A percentile compares a stretch with the other conserved stretches of the same genome.
These are phyloP conservation scores for Anthoceros angustus DNA, from an alignment of 225 moss, liverwort and hornwort species.

Conservation along the genomic window DNA sequence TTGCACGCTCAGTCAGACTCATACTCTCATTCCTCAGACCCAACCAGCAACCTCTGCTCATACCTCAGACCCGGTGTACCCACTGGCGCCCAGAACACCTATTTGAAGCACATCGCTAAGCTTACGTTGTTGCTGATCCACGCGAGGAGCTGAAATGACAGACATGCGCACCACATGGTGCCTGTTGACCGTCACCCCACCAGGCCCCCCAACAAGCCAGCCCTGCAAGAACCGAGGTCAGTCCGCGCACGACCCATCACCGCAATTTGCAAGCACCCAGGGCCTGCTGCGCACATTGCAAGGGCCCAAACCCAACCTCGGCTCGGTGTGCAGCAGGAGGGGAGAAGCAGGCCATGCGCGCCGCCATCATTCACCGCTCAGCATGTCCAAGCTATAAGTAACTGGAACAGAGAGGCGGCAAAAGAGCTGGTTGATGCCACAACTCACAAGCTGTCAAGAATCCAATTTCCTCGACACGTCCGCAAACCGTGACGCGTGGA, in stretches of 20 bases:
- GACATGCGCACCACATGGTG: constrained; percentile 5
- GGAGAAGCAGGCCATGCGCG: too few species aligned
- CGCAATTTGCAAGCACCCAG: too few species aligned
- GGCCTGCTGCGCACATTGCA: too few species aligned
- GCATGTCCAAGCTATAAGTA: too few species aligned
- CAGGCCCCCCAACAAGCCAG: neutral
- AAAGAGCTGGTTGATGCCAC: too few species aligned
- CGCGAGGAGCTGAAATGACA: constrained; percentile 17
- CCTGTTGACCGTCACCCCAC: neutral
- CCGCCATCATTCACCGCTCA: too few species aligned
- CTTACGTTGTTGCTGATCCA: constrained; percentile 8
- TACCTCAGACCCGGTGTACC: constrained; percentile 97
- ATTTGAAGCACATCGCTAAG: constrained; percentile 32
- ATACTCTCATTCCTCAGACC: neutral
- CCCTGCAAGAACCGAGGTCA: neutral
- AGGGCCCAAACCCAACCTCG: too few species aligned
- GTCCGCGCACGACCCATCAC: neutral
- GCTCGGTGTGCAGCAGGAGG: too few species aligned
- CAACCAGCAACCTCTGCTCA: neutral
- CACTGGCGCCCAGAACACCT: constrained; percentile 85
- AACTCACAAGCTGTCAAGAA: too few species aligned
- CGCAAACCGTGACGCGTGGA: too few species aligned
- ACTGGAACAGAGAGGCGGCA: too few species aligned
- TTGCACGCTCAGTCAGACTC: neutral
- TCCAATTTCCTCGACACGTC: too few species aligned